A percentile compares a stretch with the other conserved stretches of the same genome.
Evolutionary conservation across 306 rosid species (phyloP).

Genomic region (Sphenostylis stenocarpa): DNA sequence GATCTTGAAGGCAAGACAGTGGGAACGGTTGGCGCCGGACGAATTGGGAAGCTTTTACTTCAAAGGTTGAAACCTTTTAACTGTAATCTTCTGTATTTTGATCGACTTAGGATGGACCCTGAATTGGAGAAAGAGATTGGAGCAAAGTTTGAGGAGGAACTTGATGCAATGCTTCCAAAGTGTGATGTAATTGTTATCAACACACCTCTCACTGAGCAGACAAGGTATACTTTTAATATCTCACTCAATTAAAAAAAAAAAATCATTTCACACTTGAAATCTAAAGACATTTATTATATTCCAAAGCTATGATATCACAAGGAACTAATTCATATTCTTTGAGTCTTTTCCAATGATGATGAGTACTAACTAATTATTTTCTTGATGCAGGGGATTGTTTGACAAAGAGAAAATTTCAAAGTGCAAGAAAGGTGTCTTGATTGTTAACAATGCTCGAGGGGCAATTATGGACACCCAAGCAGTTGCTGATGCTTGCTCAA

Average conservation of each 20-base stretch:
- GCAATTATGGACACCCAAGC: slow-evolving; percentile 95
- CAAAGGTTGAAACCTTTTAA: slow-evolving; percentile 92
- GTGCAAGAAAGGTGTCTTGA: slow-evolving; percentile 86
- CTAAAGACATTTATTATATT: neutral
- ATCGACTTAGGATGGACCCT: slow-evolving; percentile 63
- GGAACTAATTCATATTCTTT: neutral
- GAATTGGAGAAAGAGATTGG: slow-evolving; percentile 81
- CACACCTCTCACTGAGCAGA: slow-evolving; percentile 88
- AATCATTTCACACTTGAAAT: neutral
- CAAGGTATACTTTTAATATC: slow-evolving; percentile 53
- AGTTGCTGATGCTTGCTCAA: slow-evolving; percentile 78
- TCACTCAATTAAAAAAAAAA: neutral
- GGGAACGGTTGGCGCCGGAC: slow-evolving; percentile 89
- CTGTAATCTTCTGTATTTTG: slow-evolving; percentile 89
- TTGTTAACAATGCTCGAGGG: slow-evolving; percentile 92
- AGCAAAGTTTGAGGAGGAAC: slow-evolving; percentile 86
- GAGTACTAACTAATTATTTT: slow-evolving; percentile 6
- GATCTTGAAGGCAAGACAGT: slow-evolving; percentile 95
- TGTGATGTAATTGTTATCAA: slow-evolving; percentile 89
- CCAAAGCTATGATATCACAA: neutral
- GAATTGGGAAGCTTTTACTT: slow-evolving; percentile 83
- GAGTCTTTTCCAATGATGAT: neutral
- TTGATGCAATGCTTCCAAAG: slow-evolving; percentile 95
- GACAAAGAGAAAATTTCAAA: slow-evolving; percentile 73
- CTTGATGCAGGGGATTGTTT: slow-evolving; percentile 71